Conservation (phyloP, 1,139 yeast species). For the Schizosaccharomyces versatilis region DNA sequence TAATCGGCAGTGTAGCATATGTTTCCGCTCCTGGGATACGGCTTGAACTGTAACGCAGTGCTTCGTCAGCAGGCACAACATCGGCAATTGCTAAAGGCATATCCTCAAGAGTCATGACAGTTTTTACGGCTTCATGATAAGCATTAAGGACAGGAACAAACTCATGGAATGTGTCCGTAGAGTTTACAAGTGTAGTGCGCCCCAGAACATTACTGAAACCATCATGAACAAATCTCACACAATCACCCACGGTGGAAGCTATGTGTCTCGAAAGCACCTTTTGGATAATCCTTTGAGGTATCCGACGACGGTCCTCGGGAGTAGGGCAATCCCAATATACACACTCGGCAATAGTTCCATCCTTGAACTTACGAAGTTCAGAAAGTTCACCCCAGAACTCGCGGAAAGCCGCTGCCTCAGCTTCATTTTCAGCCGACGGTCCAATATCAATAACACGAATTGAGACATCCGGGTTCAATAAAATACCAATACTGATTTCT, state of each 20-base stretch:
- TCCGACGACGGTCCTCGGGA: conserved; percentile 31
- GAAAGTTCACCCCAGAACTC: conserved; percentile 78
- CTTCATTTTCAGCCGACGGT: conserved; percentile 38
- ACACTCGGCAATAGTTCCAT: conserved; percentile 72
- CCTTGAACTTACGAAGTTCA: conserved; percentile 64
- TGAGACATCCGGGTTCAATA: conserved; percentile 48
- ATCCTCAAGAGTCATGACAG: conserved; percentile 20
- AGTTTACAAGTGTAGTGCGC: conserved; percentile 9
- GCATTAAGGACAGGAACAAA: conserved; percentile 7
- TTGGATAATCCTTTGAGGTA: conserved; percentile 42
- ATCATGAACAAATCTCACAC: conserved; percentile 6
- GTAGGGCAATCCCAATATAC: conserved; percentile 41
- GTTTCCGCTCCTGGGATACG: conserved; percentile 41
- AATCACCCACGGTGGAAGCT: conserved; percentile 17
- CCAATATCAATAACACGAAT: conserved; percentile 74
- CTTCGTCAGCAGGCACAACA: conserved; percentile 43
- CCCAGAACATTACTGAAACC: not conserved
- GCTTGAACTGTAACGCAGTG: conserved; percentile 51
- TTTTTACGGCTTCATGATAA: conserved; percentile 6
- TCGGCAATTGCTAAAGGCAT: conserved; percentile 57
- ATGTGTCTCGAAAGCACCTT: conserved; percentile 45
- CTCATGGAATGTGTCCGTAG: not conserved
- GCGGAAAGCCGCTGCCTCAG: conserved; percentile 40
- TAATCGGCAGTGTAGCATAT: conserved; percentile 35
- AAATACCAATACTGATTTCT: conserved; percentile 34